phyloP scores from a whole-genome alignment of 2,329 filamentous ascomycete genomes.

The Tolypocladium endophyticum region DNA sequence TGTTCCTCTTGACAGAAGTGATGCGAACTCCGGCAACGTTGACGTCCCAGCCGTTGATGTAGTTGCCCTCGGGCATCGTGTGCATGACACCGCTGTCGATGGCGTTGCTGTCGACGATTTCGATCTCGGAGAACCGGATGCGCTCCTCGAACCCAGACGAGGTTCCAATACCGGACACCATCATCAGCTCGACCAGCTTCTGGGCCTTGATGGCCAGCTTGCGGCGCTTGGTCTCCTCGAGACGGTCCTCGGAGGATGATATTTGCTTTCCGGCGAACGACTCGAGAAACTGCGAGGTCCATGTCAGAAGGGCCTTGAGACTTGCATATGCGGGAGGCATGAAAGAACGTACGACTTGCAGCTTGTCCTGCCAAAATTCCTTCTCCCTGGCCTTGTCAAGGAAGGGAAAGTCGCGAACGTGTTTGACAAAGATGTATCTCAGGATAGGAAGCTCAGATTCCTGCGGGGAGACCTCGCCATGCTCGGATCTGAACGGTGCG shows the following conservation, averaged over 20 bases:
- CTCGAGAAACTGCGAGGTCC: slow-evolving; percentile 64
- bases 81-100: slow-evolving; percentile 83
- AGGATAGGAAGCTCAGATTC: slow-evolving; percentile 91
- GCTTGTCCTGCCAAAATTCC: slow-evolving; percentile 98
- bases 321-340: neutral
- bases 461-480: slow-evolving; percentile 83
- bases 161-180: slow-evolving; percentile 94
- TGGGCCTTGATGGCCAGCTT: slow-evolving; percentile 89
- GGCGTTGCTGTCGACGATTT: slow-evolving; percentile 87
- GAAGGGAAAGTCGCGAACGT: slow-evolving; percentile 96
- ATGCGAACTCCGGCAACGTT: slow-evolving; percentile 87
- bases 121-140: slow-evolving; percentile 92
- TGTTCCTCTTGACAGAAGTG: slow-evolving; percentile 70
- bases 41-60: slow-evolving; percentile 92
- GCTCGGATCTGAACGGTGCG: slow-evolving; percentile 85
- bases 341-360: slow-evolving; percentile 65
- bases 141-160: slow-evolving; percentile 96
- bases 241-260: slow-evolving; percentile 87
- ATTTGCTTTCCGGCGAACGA: slow-evolving; percentile 97
- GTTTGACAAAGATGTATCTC: slow-evolving; percentile 94
- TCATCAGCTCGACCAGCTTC: slow-evolving; percentile 97
- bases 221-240: slow-evolving; percentile 90
- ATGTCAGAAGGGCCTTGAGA: neutral
- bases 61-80: slow-evolving; percentile 82
- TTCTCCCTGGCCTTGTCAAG: slow-evolving; percentile 94